phyloP scores from a whole-genome alignment of 768 basidiomycete genomes.

The Boletus subparvulus region DNA sequence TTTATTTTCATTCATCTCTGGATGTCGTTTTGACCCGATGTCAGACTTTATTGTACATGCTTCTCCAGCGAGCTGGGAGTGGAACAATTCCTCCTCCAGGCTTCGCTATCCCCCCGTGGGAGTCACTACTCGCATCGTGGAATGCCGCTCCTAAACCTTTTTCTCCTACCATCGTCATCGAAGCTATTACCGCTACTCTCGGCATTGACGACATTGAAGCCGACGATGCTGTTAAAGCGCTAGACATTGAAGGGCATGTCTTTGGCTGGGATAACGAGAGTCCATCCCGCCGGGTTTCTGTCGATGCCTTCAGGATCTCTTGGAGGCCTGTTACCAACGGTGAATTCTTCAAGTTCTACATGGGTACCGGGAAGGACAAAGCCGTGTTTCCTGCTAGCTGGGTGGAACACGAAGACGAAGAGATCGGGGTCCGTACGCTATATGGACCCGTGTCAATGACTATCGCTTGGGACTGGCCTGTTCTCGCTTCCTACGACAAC shows the following conservation, averaged over 20 bases:
- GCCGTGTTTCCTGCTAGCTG: constrained; percentile 34
- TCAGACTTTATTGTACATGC: constrained; percentile 90
- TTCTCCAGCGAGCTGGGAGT: constrained; percentile 74
- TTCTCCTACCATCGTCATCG: constrained; percentile 51
- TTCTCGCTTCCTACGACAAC: constrained; percentile 75
- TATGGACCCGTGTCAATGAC: constrained; percentile 82
- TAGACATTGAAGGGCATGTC: constrained; percentile 54
- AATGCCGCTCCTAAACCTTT: constrained; percentile 43
- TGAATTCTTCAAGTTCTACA: constrained; percentile 74
- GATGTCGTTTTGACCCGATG: constrained; percentile 3
- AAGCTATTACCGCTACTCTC: constrained; percentile 56
- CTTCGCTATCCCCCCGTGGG: constrained; percentile 74
- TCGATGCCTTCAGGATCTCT: constrained; percentile 72
- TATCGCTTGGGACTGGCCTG: constrained; percentile 82
- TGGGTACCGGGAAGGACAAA: constrained; percentile 41
- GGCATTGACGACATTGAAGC: constrained; percentile 85
- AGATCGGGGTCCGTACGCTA: constrained; percentile 69
- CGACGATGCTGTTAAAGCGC: constrained; percentile 49
- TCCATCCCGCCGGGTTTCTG: constrained; percentile 58
- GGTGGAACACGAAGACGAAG: constrained; percentile 15
- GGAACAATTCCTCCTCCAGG: constrained; percentile 79
- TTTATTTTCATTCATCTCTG: background rate
- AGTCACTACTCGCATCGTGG: constrained; percentile 48
- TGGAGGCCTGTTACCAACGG: constrained; percentile 88
- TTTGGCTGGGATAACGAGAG: constrained; percentile 97